Percentiles rank a stretch among this genome's conserved stretches.
phyloP scores from a whole-genome alignment of 2,329 filamentous ascomycete species.

The Colletotrichum chlorophyti region DNA sequence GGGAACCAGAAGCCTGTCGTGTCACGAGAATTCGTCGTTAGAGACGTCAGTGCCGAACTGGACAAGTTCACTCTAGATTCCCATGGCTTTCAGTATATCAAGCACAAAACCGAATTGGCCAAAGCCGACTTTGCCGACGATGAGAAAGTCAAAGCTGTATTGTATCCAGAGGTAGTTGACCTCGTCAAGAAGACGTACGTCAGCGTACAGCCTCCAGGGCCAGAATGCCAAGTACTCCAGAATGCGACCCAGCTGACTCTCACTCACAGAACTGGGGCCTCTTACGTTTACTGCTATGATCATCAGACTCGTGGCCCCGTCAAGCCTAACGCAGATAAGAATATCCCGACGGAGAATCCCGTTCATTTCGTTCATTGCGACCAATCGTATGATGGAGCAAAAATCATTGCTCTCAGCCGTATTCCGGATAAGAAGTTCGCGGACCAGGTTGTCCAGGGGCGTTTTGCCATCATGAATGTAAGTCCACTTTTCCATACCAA shows the following conservation, averaged over 20 bases:
- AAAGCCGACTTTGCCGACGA: slow-evolving; percentile 58
- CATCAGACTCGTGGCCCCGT: slow-evolving; percentile 15
- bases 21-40: slow-evolving; percentile 36
- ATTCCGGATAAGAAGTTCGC: not conserved
- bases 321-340: slow-evolving; percentile 67
- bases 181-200: slow-evolving; percentile 19
- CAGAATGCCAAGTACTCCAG: not conserved
- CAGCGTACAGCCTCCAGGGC: not conserved
- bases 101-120: slow-evolving; percentile 55
- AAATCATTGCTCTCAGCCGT: not conserved
- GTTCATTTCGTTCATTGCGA: slow-evolving; percentile 56
- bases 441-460: not conserved
- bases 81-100: slow-evolving; percentile 59
- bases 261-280: slow-evolving; percentile 33
- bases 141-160: slow-evolving; percentile 54
- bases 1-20: not conserved
- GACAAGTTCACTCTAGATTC: slow-evolving; percentile 67
- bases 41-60: slow-evolving; percentile 66
- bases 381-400: slow-evolving; percentile 56
- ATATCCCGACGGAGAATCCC: slow-evolving; percentile 59
- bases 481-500: not conserved
- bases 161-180: slow-evolving; percentile 24
- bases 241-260: not conserved
- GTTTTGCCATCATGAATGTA: slow-evolving; percentile 31
- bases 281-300: slow-evolving; percentile 7